Evolutionary conservation across 2,329 filamentous ascomycete genomes (phyloP).

Genomic region (Pestalotiopsis sp.): DNA sequence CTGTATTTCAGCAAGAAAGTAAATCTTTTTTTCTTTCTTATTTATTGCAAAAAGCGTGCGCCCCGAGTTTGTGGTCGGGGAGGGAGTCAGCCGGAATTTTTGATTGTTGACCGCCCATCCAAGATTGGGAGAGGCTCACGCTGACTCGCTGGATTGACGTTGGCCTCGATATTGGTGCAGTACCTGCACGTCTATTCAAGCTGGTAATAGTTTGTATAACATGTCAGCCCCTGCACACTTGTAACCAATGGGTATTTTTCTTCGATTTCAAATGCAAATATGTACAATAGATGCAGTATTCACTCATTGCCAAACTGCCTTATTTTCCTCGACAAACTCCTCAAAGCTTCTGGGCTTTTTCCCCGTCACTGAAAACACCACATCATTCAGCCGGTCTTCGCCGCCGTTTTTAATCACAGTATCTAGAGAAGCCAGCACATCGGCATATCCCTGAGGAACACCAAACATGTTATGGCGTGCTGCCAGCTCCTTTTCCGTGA

Average conservation of each 20-base stretch:
- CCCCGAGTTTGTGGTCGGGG: neutral
- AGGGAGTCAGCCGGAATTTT: neutral
- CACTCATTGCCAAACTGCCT: conserved; percentile 17
- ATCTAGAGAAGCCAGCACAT: conserved; percentile 36
- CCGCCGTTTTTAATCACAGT: conserved; percentile 34
- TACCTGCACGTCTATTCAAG: neutral
- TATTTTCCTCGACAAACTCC: conserved; percentile 28
- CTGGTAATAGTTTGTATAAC: neutral
- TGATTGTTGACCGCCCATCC: neutral
- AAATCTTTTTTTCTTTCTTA: neutral
- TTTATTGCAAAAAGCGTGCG: neutral
- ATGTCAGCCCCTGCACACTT: neutral
- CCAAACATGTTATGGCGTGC: conserved; percentile 27
- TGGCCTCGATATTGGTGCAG: neutral
- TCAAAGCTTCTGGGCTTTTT: conserved; percentile 32
- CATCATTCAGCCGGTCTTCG: conserved; percentile 39
- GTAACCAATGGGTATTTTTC: too few species aligned
- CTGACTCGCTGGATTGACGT: neutral
- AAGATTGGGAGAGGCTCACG: neutral
- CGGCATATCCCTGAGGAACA: conserved; percentile 34
- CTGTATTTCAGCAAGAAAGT: neutral
- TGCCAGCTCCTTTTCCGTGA: conserved; percentile 31
- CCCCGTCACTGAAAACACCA: conserved; percentile 37
- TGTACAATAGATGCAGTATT: neutral
- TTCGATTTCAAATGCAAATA: neutral